Evolutionary conservation across 1,139 yeast species (phyloP).

Genomic region (Arxiozyma slooffiae): DNA sequence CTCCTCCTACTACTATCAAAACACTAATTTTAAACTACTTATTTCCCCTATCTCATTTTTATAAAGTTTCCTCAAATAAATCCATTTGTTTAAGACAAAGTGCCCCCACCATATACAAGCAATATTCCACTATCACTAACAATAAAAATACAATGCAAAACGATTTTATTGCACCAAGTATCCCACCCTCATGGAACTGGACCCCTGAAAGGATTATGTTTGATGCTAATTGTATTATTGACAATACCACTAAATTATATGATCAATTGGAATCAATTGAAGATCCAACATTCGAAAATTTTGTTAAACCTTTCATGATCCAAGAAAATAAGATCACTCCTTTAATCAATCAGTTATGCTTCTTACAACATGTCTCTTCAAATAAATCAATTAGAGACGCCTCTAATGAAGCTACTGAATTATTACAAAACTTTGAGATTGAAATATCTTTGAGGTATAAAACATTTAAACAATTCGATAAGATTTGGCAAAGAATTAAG

Average conservation of each 20-base stretch:
- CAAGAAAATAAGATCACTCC: slow-evolving; percentile 41
- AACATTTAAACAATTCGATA: slow-evolving; percentile 49
- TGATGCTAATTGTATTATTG: slow-evolving; percentile 40
- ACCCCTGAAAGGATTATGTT: slow-evolving; percentile 43
- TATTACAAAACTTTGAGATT: slow-evolving; percentile 46
- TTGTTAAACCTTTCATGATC: slow-evolving; percentile 43
- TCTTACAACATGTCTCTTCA: slow-evolving; percentile 61
- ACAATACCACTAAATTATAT: slow-evolving; percentile 38
- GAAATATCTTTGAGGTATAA: slow-evolving; percentile 62
- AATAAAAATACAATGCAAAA: neutral
- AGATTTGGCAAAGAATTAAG: slow-evolving; percentile 35
- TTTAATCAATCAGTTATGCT: slow-evolving; percentile 43
- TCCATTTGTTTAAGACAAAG: neutral
- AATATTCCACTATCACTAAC: neutral
- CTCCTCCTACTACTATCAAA: neutral
- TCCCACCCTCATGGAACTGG: slow-evolving; percentile 53
- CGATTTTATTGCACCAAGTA: slow-evolving; percentile 27
- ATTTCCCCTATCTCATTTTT: neutral
- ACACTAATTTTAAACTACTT: neutral
- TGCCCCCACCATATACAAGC: neutral
- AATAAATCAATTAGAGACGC: slow-evolving; percentile 59
- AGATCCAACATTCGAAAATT: slow-evolving; percentile 47
- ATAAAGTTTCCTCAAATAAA: neutral
- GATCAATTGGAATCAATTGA: slow-evolving; percentile 44
- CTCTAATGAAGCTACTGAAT: slow-evolving; percentile 52